phyloP scores from a whole-genome alignment of 129 eudicot genomes.

The Flaveria bidentis region DNA sequence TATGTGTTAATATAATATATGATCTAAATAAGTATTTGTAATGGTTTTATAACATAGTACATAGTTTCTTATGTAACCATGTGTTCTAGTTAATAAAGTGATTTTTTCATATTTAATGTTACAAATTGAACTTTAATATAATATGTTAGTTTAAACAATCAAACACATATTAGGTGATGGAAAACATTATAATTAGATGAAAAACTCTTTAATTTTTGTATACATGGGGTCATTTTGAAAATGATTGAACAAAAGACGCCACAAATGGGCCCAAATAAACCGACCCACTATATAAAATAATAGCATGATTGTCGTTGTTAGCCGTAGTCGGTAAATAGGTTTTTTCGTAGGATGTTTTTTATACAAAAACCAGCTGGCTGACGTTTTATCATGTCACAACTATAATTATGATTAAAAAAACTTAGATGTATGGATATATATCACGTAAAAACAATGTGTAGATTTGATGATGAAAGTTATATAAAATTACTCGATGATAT shows the following conservation, averaged over 20 bases:
- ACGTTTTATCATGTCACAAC: not conserved
- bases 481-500: no score
- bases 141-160: not conserved
- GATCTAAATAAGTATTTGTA: not conserved
- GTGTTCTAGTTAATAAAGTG: not conserved
- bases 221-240: not conserved
- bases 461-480: no score
- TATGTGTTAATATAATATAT: not conserved
- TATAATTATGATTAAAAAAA: no score
- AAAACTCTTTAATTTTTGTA: not conserved
- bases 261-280: conserved; percentile 28
- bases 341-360: not conserved
- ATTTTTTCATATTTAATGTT: not conserved
- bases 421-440: no score
- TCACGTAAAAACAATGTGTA: no score
- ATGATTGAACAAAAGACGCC: conserved; percentile 21
- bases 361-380: not conserved
- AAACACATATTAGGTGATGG: not conserved
- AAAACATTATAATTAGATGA: not conserved
- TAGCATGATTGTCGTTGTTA: conserved; percentile 25
- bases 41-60: not conserved
- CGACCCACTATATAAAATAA: conserved; percentile 23
- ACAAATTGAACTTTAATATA: no score
- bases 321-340: conserved; percentile 29
- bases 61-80: not conserved